These are phyloP conservation scores for Agaricus blazei DNA, from an alignment of 768 basidiomycete genomes.

Conservation along the genomic window DNA sequence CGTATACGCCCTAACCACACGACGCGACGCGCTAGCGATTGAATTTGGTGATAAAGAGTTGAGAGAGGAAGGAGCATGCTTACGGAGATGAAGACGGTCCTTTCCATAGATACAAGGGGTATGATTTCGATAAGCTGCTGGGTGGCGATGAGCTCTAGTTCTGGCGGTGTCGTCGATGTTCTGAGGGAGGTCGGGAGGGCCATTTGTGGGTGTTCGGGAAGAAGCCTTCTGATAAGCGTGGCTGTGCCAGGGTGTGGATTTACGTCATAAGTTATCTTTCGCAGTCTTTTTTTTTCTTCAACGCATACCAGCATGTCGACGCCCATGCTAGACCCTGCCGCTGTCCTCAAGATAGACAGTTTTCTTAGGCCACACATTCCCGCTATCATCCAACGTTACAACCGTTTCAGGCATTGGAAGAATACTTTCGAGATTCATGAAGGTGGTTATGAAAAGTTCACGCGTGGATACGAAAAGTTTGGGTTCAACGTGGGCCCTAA, in stretches of 20 bases:
- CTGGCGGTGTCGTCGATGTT: slow-evolving; percentile 9
- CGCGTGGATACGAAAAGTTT: slow-evolving; percentile 72
- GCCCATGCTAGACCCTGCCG: slow-evolving; percentile 46
- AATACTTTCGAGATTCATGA: slow-evolving; percentile 70
- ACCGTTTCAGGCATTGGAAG: slow-evolving; percentile 70
- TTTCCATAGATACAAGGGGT: slow-evolving; percentile 86
- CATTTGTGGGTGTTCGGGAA: not conserved
- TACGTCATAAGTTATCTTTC: no score
- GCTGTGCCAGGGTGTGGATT: no score
- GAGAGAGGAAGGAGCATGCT: slow-evolving; percentile 13
- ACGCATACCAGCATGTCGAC: slow-evolving; percentile 30
- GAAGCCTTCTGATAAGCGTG: no score
- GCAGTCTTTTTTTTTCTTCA: no score
- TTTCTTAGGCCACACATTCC: slow-evolving; percentile 74
- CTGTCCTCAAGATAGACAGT: slow-evolving; percentile 59
- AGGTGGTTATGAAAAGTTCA: slow-evolving; percentile 80
- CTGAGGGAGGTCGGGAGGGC: slow-evolving; percentile 5
- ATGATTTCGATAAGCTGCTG: slow-evolving; percentile 84
- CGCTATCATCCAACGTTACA: slow-evolving; percentile 64
- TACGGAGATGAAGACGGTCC: slow-evolving; percentile 89
- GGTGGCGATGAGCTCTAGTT: slow-evolving; percentile 47
- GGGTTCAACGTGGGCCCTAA: slow-evolving; percentile 71
- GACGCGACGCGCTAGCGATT: not conserved
- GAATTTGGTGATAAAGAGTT: slow-evolving; percentile 8
- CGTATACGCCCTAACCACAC: slow-evolving; percentile 74